Conservation (phyloP, 305 asterid species). For the Solanum chacoense region DNA sequence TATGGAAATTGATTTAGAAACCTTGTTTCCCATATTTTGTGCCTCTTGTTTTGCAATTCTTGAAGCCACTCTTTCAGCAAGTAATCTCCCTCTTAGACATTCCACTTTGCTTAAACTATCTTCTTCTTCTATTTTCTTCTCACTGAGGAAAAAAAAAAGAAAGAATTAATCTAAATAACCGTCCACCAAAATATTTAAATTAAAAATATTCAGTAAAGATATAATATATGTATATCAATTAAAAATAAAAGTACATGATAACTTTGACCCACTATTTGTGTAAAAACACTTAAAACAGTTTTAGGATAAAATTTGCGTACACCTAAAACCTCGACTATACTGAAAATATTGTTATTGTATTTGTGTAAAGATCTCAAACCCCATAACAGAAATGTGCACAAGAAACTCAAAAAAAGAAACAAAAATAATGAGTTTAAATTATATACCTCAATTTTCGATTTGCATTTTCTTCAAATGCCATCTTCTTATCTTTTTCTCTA, state of each 20-base stretch:
- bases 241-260: background rate
- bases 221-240: background rate
- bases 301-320: background rate
- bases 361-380: background rate
- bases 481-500: background rate
- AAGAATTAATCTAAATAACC: background rate
- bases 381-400: background rate
- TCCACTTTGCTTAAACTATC: constrained; percentile 45
- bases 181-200: background rate
- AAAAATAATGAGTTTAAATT: background rate
- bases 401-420: background rate
- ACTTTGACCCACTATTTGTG: background rate
- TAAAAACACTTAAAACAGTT: too few relatives aligned
- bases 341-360: background rate
- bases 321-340: background rate
- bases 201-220: background rate
- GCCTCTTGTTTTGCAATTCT: constrained; percentile 54
- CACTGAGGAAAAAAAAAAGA: constrained; percentile 8
- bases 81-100: constrained; percentile 70
- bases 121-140: constrained; percentile 30
- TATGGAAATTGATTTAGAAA: background rate
- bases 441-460: background rate
- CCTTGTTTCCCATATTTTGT: constrained; percentile 38
- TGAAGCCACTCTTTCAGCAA: constrained; percentile 69
- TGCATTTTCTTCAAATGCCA: background rate